Base-by-base conservation (phyloP, 257 asterid genomes). In the Eucommia ulmoides region DNA sequence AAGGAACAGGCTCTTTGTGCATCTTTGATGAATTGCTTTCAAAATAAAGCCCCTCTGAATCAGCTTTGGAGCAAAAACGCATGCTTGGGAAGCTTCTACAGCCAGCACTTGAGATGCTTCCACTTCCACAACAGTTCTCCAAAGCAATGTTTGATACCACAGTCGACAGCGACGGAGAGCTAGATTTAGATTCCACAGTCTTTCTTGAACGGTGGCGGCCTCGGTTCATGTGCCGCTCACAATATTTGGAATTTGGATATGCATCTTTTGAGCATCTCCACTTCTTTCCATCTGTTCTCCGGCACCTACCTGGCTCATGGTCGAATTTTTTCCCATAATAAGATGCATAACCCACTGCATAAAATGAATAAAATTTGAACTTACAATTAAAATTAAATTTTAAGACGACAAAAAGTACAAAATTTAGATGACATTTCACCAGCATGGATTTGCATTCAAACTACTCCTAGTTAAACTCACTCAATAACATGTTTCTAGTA, bases 151-250 rank as follows among this genome's bases (percentile, higher is more conserved):
- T 83, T 2, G 95, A 62, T 62, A 69, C 60, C 22, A 76, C 76
- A 75, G 97, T 66, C 49, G 87, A 72, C 65, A 67, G 50, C 41
- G 97, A 67, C 78, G 76, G 97, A 66, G 88, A 64, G 64, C 76
- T 70, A 53, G 94, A 60, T 66, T 83, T 93, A 70, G 94, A 78
- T 88, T 88, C 97, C 97, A 88, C 97, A 84, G 78, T 95, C 97
- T 88, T 88, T 88, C 97, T 88, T 88, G 97, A 88, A 88, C 97
- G 96, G 94, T 85, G 84, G 69, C 97, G 95, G 72, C 97, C 97
- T 18, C 97, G 72, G 76, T 88, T 89, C 97, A 88, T 88, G 75
- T 88, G 97, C 70, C 97, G 95, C 83, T 88, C 97, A 53, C 97
- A 88, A 69, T 88, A 88, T 59, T 84, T 88, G 77, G 97, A 88